These are phyloP conservation scores for Verticillium alfalfae DNA, from an alignment of 2,329 filamentous ascomycete species.

Conservation along the genomic window DNA sequence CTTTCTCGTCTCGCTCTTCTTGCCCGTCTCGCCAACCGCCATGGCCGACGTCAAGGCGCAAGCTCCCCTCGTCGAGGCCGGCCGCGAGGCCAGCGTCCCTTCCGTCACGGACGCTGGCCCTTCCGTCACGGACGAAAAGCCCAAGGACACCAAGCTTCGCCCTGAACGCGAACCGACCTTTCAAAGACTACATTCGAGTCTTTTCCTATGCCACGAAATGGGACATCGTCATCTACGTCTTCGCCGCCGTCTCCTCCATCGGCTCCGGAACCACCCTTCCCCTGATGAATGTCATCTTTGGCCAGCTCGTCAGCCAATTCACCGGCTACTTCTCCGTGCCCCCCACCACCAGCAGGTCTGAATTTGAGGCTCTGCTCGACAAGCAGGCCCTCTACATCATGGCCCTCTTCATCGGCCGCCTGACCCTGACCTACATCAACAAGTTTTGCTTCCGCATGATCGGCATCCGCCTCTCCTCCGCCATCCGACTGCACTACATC, in stretches of 20 bases:
- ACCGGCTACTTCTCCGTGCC: slow-evolving; percentile 31
- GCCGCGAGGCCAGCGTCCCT: neutral
- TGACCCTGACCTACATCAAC: slow-evolving; percentile 56
- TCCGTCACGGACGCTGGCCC: too few relatives aligned
- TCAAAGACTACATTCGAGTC: slow-evolving; percentile 43
- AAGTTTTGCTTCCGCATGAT: slow-evolving; percentile 59
- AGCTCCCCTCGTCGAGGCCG: neutral
- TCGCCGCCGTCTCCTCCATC: slow-evolving; percentile 41
- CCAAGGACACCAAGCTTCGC: slow-evolving; percentile 24
- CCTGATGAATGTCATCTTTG: slow-evolving; percentile 43
- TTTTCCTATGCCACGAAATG: slow-evolving; percentile 49
- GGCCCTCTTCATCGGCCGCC: slow-evolving; percentile 63
- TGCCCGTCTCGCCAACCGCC: neutral
- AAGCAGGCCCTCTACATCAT: slow-evolving; percentile 59
- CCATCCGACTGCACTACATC: slow-evolving; percentile 60
- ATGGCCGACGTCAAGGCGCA: neutral
- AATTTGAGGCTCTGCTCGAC: slow-evolving; percentile 37
- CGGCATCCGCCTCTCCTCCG: slow-evolving; percentile 56
- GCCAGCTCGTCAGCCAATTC: slow-evolving; percentile 42
- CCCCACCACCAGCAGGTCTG: slow-evolving; percentile 22
- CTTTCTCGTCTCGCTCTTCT: neutral
- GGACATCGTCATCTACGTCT: slow-evolving; percentile 43
- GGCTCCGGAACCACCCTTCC: slow-evolving; percentile 51
- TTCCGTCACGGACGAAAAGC: slow-evolving; percentile 18
- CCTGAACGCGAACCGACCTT: slow-evolving; percentile 38